These are phyloP conservation scores for Kandelia obovata DNA, from an alignment of 345 rosid genomes.

Conservation along the genomic window DNA sequence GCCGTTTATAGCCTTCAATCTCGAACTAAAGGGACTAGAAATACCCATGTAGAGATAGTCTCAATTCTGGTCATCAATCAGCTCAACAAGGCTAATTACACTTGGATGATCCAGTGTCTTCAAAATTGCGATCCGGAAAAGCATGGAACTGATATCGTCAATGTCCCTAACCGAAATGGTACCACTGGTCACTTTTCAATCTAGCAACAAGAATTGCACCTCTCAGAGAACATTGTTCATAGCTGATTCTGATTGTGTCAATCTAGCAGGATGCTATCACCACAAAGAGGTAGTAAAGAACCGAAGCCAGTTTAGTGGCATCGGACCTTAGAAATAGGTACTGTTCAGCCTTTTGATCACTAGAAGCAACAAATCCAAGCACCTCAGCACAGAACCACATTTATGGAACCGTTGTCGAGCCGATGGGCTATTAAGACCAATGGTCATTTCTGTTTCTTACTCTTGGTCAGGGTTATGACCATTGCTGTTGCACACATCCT, in stretches of 20 bases:
- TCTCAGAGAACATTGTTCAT: neutral
- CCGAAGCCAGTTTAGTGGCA: neutral
- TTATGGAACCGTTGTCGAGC: neutral
- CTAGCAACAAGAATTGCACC: neutral
- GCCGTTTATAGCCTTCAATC: neutral
- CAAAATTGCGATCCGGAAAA: slow-evolving; percentile 12
- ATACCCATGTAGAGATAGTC: slow-evolving; percentile 24
- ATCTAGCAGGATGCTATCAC: neutral
- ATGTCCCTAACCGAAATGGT: too few relatives aligned
- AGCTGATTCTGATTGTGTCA: neutral
- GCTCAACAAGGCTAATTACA: slow-evolving; percentile 12
- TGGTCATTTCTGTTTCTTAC: neutral
- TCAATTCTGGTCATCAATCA: slow-evolving; percentile 16
- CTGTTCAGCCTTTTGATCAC: neutral
- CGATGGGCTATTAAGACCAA: neutral
- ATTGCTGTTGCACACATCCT: too few relatives aligned
- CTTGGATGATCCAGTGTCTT: slow-evolving; percentile 18
- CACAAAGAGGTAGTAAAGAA: neutral
- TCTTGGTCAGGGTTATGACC: too few relatives aligned
- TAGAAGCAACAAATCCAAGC: neutral
- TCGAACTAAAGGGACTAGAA: neutral
- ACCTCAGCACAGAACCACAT: neutral
- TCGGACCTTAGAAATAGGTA: neutral
- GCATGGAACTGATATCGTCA: too few relatives aligned
- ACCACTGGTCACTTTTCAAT: too few relatives aligned